A percentile compares a stretch with the other conserved stretches of the same genome.
Evolutionary conservation across 768 basidiomycete genomes (phyloP).

Genomic region (Leccinum sublutescens): DNA sequence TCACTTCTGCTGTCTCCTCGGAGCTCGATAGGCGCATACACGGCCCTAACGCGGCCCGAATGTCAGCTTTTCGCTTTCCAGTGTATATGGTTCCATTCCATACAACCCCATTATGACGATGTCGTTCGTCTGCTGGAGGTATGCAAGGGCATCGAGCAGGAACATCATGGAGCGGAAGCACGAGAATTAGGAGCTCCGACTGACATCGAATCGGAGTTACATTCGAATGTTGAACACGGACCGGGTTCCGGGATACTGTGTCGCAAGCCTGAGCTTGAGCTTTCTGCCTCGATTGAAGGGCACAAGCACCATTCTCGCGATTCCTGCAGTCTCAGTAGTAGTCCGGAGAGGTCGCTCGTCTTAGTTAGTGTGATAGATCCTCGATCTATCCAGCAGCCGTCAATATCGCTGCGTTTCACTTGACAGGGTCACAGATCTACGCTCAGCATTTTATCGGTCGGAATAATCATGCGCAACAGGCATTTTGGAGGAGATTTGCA

Average conservation of each 20-base stretch:
- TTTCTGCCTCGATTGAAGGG: no score
- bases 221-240: background rate
- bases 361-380: no score
- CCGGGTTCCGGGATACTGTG: background rate
- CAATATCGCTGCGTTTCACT: no score
- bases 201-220: background rate
- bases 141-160: constrained; percentile 5
- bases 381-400: no score
- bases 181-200: background rate
- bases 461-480: no score
- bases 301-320: no score
- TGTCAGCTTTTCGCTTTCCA: constrained; percentile 1
- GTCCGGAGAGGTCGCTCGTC: no score
- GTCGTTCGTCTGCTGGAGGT: background rate
- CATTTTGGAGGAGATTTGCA: no score
- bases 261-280: no score
- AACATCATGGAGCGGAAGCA: background rate
- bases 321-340: no score
- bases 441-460: no score
- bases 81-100: background rate
- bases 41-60: constrained; percentile 4
- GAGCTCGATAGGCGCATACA: constrained; percentile 12
- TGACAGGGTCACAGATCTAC: no score
- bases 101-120: background rate
- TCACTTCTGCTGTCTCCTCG: constrained; percentile 18